Evolutionary conservation across 371 early-diverging fungal species (phyloP).

Genomic region (Mucor racemosus): DNA sequence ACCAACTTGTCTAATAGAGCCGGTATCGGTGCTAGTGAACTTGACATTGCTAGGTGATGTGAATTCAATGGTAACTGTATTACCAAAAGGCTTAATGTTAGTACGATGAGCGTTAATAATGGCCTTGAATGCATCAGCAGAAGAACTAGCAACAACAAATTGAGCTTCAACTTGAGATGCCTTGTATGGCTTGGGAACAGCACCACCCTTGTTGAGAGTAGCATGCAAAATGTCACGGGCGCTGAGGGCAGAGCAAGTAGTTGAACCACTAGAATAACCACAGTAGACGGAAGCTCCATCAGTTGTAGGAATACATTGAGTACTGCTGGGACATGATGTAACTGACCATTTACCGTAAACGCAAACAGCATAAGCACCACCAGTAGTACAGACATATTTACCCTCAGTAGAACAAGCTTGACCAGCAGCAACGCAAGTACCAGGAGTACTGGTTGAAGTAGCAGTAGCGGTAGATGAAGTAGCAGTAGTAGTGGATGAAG

Average conservation of each 20-base stretch:
- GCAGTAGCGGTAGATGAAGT: constrained; percentile 13
- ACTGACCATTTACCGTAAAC: constrained; percentile 33
- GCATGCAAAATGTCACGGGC: neutral
- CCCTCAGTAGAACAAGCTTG: constrained; percentile 24
- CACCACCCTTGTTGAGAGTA: constrained; percentile 6
- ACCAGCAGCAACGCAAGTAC: constrained; percentile 17
- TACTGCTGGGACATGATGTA: constrained; percentile 30
- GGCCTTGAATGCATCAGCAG: constrained; percentile 26
- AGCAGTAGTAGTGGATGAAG: neutral
- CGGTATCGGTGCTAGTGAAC: constrained; percentile 22
- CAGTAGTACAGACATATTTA: constrained; percentile 27
- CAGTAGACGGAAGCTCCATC: constrained; percentile 44
- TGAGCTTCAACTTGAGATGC: constrained; percentile 32
- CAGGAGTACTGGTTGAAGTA: constrained; percentile 20
- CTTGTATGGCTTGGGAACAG: constrained; percentile 34
- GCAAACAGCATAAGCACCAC: constrained; percentile 35
- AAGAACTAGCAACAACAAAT: constrained; percentile 23
- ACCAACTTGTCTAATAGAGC: constrained; percentile 38
- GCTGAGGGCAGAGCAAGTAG: constrained; percentile 14
- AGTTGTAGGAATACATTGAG: constrained; percentile 33
- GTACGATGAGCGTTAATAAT: constrained; percentile 42
- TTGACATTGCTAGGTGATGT: constrained; percentile 32
- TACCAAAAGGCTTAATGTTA: constrained; percentile 31
- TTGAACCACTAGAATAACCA: constrained; percentile 23
- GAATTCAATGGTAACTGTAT: constrained; percentile 32